Evolutionary conservation across 495 filamentous ascomycete species (phyloP).

Genomic region (Letharia lupina): DNA sequence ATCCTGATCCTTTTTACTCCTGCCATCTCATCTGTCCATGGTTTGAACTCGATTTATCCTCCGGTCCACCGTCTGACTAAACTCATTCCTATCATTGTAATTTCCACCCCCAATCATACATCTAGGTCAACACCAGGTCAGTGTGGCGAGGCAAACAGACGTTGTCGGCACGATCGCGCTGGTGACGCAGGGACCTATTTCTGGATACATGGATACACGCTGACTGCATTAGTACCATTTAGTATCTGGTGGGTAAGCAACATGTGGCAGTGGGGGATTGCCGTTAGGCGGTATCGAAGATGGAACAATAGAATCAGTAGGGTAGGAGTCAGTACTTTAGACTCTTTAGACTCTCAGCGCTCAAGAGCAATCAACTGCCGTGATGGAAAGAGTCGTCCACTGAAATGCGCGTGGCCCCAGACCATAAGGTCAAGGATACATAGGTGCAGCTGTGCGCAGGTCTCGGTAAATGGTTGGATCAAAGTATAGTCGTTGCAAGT

Average conservation of each 20-base stretch:
- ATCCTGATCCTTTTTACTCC: not conserved
- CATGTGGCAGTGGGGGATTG: slow-evolving; percentile 17
- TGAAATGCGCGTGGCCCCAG: not conserved
- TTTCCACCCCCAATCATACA: not conserved
- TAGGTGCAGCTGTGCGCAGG: not conserved
- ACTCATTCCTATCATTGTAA: not conserved
- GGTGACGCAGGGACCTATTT: slow-evolving; percentile 9
- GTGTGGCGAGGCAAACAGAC: not conserved
- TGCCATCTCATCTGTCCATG: slow-evolving; percentile 3
- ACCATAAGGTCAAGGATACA: not conserved
- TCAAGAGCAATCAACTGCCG: not conserved
- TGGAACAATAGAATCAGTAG: not conserved
- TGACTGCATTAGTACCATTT: slow-evolving; percentile 37
- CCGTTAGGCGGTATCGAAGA: not conserved
- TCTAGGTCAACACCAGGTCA: not conserved
- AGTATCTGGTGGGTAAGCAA: slow-evolving; percentile 8
- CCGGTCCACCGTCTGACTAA: not conserved
- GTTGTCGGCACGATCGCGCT: slow-evolving; percentile 2
- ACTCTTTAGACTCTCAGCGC: not conserved
- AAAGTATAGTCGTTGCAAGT: slow-evolving; percentile 3
- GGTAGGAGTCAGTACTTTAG: not conserved
- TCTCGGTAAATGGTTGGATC: slow-evolving; percentile 7
- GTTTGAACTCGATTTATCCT: not conserved
- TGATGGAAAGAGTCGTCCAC: not conserved
- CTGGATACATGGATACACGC: slow-evolving; percentile 38